Conservation (phyloP, 2,329 filamentous ascomycete species). For the Blumeria hordei region DNA sequence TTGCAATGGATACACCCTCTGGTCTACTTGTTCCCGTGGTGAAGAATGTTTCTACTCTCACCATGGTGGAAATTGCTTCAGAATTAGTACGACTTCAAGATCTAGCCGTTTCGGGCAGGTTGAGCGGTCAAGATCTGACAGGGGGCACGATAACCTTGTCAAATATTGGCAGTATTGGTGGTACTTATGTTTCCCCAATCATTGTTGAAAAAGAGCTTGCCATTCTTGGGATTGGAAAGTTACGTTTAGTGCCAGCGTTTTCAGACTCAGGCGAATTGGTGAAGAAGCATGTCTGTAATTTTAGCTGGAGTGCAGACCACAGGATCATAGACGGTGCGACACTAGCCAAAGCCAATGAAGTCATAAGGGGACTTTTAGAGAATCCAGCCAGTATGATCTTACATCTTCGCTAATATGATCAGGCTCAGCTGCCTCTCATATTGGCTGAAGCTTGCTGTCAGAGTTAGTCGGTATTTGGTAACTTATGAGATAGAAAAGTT, state of each 20-base stretch:
- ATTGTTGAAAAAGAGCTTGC: constrained; percentile 79
- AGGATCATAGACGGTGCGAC: constrained; percentile 85
- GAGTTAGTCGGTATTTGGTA: too few species aligned
- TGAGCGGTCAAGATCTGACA: constrained; percentile 49
- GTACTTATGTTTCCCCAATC: constrained; percentile 74
- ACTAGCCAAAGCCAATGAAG: constrained; percentile 71
- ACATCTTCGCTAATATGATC: constrained; percentile 37
- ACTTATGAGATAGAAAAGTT: too few species aligned
- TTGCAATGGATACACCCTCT: constrained; percentile 80
- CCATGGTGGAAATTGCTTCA: constrained; percentile 51
- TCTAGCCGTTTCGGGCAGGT: constrained; percentile 49
- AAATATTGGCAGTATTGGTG: constrained; percentile 89
- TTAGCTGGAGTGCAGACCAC: constrained; percentile 95
- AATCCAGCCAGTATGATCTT: constrained; percentile 72
- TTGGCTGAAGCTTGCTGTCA: background rate
- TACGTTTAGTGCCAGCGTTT: constrained; percentile 64
- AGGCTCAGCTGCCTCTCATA: background rate
- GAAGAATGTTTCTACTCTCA: constrained; percentile 54
- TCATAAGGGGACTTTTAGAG: constrained; percentile 56
- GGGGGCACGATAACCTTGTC: constrained; percentile 88
- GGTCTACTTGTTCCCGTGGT: constrained; percentile 85
- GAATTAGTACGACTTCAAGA: constrained; percentile 52
- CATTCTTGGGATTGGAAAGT: constrained; percentile 69
- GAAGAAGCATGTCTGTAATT: constrained; percentile 59
- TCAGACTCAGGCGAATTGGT: constrained; percentile 29